Conservation (phyloP, 768 basidiomycete genomes). For the Psilocybe cubensis region DNA sequence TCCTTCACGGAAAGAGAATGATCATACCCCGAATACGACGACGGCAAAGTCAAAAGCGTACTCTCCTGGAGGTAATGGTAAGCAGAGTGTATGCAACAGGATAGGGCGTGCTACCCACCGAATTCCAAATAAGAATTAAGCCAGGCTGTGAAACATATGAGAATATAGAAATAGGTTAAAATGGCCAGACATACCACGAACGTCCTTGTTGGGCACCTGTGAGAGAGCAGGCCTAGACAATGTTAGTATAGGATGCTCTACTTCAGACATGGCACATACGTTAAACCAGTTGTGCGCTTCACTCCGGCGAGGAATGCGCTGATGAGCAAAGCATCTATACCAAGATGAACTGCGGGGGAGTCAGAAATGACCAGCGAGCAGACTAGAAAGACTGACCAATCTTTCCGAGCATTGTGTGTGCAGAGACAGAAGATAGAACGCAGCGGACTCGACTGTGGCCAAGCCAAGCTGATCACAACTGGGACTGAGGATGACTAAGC, state of each 20-base stretch:
- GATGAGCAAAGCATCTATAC: conserved; percentile 71
- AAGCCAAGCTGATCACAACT: neutral
- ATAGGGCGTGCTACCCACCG: conserved; percentile 46
- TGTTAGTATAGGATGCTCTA: neutral
- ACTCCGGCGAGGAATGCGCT: conserved; percentile 86
- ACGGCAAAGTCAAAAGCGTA: conserved; percentile 88
- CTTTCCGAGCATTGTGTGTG: conserved; percentile 59
- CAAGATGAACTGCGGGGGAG: conserved; percentile 17
- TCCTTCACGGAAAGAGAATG: neutral
- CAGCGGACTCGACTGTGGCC: neutral
- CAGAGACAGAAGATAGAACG: neutral
- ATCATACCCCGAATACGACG: conserved; percentile 78
- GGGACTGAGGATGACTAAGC: neutral
- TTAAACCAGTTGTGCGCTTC: conserved; percentile 81
- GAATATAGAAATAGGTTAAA: neutral
- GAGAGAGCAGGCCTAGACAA: conserved; percentile 68
- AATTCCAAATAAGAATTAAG: conserved; percentile 80
- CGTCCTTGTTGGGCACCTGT: conserved; percentile 85
- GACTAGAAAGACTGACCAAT: conserved; percentile 38
- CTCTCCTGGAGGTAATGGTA: conserved; percentile 57
- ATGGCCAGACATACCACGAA: conserved; percentile 64
- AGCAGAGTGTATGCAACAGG: conserved; percentile 8
- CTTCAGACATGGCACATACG: conserved; percentile 51
- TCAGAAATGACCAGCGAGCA: conserved; percentile 8
- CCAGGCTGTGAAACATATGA: conserved; percentile 50